phyloP scores from a whole-genome alignment of 1,284 basidiomycete species.

The Thelephora terrestris region DNA sequence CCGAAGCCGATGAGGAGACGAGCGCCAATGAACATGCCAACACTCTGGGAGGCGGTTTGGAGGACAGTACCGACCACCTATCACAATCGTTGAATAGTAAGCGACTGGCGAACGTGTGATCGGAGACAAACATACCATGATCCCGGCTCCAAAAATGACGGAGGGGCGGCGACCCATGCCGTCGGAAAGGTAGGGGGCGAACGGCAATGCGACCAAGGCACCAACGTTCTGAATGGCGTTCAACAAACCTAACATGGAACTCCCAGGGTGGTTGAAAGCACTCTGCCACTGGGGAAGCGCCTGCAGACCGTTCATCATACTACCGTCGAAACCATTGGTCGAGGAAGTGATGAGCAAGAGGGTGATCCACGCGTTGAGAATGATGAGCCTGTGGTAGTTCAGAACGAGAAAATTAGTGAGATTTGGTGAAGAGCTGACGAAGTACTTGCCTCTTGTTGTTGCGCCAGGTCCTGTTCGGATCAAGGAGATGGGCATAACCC shows the following conservation, averaged over 20 bases:
- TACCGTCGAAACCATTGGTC: constrained; percentile 69
- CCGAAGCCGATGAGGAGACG: constrained; percentile 77
- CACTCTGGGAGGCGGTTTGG: constrained; percentile 61
- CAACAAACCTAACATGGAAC: constrained; percentile 54
- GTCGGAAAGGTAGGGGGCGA: constrained; percentile 63
- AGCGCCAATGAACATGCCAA: constrained; percentile 76
- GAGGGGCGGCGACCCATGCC: constrained; percentile 52
- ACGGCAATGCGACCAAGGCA: constrained; percentile 52
- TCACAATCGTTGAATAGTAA: neutral
- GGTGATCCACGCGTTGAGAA: constrained; percentile 57
- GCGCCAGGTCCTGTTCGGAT: constrained; percentile 61
- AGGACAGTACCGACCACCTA: constrained; percentile 44
- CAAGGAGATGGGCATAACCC: constrained; percentile 45
- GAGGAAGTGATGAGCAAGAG: constrained; percentile 69
- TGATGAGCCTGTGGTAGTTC: constrained; percentile 36
- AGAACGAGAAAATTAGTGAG: neutral
- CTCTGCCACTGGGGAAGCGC: constrained; percentile 48
- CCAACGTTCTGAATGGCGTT: constrained; percentile 62
- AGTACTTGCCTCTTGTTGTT: constrained; percentile 52
- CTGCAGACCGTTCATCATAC: constrained; percentile 72
- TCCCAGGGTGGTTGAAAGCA: constrained; percentile 46
- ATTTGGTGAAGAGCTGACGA: neutral
- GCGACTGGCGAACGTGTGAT: neutral
- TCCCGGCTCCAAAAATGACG: constrained; percentile 51
- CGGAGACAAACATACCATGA: constrained; percentile 36